Evolutionary conservation across 805 yeast genomes (phyloP), one percentile per base, ranked within the genome.

Genomic region (Nematodospora valgi): DNA sequence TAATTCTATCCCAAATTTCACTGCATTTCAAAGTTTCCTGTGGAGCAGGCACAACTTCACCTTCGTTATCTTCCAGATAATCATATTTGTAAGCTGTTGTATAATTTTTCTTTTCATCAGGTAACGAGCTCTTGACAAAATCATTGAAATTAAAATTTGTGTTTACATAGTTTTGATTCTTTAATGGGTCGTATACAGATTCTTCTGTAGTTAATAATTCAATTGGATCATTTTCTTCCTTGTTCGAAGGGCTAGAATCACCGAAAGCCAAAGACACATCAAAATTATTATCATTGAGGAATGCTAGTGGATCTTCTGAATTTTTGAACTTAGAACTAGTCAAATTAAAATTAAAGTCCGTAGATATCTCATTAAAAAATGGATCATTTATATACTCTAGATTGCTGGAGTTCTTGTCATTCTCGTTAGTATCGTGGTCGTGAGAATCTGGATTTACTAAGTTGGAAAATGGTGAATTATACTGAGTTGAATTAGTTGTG

Each of bases 1-100:
- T 85, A 24, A 93, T 83, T 52, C 98, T 75, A 59, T 91, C 98
- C 98, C 98, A 93, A 11, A 91, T 82, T 47, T 88, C 96, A 0
- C 95, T 77, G 59, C 98, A 93, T 52, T 78, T 78, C 45, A 78
- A 55, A 10, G 74, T 68, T 12, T 59, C 62, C 38, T 79, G 82
- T 6, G 77, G 82, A 4, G 82, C 75, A 5, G 95, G 95, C 3
- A 86, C 89, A 19, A 78, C 75, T 37, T 56, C 68, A 22, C 64
- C 67, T 6, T 8, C 6, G 10, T 15, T 14, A 7, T 7, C 18
- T 12, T 15, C 6, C 9, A 10, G 23, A 21, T 10, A 24, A 22
- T 17, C n/a, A n/a, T n/a, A n/a, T n/a, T n/a, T n/a, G 10, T 30
- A 16, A 11, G 44, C 41, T 12, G 29, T 35, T 17, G 29, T 17